Percentiles rank a stretch among this genome's conserved stretches.
Evolutionary conservation across 306 rosid species (phyloP).

Genomic region (Cicer pinnatifidum): DNA sequence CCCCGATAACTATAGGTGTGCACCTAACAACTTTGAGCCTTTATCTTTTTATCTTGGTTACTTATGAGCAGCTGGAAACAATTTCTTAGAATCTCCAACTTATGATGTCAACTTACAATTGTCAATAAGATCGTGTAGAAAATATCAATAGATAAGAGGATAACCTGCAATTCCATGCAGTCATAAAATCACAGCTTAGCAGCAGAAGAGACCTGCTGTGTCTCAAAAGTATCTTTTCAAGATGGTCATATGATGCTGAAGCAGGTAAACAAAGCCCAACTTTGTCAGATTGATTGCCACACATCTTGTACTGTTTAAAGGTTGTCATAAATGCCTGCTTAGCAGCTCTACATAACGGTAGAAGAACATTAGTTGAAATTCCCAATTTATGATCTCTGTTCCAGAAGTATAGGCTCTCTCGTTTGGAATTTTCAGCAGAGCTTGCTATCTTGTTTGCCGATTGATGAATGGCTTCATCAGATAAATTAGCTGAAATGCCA

Average conservation of each 20-base stretch:
- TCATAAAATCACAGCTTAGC: constrained; percentile 80
- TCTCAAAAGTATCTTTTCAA: constrained; percentile 66
- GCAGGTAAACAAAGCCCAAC: constrained; percentile 38
- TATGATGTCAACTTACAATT: constrained; percentile 13
- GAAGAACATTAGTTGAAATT: constrained; percentile 66
- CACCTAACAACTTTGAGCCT: background rate
- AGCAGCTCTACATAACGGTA: constrained; percentile 64
- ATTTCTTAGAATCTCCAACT: constrained; percentile 3
- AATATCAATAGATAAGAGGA: constrained; percentile 22
- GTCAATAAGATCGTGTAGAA: constrained; percentile 16
- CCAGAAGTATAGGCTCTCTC: constrained; percentile 57
- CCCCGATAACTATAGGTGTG: background rate
- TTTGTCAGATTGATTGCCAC: constrained; percentile 40
- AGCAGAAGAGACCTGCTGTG: constrained; percentile 73
- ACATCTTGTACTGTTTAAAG: constrained; percentile 54
- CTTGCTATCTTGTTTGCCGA: constrained; percentile 38
- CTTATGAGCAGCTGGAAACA: constrained; percentile 7
- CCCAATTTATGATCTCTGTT: constrained; percentile 82
- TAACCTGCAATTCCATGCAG: constrained; percentile 95
- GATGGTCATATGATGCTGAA: constrained; percentile 42
- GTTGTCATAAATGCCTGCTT: constrained; percentile 60
- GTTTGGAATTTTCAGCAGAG: constrained; percentile 45
- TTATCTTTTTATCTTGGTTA: background rate
- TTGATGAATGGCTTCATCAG: constrained; percentile 36
- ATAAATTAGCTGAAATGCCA: constrained; percentile 41